These are phyloP conservation scores for Fusarium phyllophilum DNA, from an alignment of 2,329 filamentous ascomycete genomes.

Conservation along the genomic window DNA sequence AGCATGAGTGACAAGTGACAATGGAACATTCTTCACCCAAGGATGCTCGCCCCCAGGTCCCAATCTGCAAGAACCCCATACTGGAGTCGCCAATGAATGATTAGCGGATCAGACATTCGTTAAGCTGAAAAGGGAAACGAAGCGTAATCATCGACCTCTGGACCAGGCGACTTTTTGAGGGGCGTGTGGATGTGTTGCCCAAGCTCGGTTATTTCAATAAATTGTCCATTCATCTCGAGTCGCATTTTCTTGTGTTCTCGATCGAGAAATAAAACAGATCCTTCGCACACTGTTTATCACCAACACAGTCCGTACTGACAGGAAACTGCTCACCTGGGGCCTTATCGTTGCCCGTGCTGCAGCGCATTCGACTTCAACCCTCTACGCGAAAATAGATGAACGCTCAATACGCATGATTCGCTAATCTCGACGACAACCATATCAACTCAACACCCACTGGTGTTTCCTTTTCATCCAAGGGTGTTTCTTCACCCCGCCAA, in stretches of 20 bases:
- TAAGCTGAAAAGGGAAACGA: conserved; percentile 19
- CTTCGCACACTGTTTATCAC: neutral
- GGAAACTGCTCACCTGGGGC: neutral
- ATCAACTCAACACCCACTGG: neutral
- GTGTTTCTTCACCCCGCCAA: conserved; percentile 6
- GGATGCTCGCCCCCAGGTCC: neutral
- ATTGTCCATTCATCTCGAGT: conserved; percentile 21
- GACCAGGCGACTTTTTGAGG: conserved; percentile 21
- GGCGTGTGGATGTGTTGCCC: conserved; percentile 8
- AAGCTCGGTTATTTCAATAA: conserved; percentile 30
- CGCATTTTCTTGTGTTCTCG: conserved; percentile 11
- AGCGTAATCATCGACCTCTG: neutral
- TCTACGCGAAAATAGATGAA: neutral
- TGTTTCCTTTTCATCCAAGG: neutral
- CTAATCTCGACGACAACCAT: conserved; percentile 14
- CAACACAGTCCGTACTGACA: neutral
- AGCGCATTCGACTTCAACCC: neutral
- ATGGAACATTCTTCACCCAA: neutral
- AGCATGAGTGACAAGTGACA: neutral
- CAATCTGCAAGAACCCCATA: neutral
- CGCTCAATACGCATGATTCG: neutral
- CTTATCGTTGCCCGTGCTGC: neutral
- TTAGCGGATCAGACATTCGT: conserved; percentile 1
- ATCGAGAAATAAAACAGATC: conserved; percentile 4
- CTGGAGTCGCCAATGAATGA: conserved; percentile 8